A percentile compares a stretch with the other conserved stretches of the same genome.
These are phyloP conservation scores for Porcisia hertigi DNA, from an alignment of 208 protist genomes.

Conservation along the genomic window DNA sequence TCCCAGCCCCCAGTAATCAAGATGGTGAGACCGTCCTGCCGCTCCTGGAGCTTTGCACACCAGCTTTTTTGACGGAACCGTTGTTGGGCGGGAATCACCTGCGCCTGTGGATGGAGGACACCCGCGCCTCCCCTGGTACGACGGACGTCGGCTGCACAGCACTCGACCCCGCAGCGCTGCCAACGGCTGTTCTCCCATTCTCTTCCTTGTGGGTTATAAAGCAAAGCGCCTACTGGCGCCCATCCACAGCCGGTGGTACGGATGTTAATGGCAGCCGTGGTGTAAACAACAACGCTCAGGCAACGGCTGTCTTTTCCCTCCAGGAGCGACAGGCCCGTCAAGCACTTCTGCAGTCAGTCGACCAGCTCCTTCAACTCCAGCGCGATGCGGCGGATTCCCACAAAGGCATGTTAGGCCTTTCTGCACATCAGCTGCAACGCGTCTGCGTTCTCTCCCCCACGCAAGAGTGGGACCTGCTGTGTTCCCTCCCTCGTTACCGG, in stretches of 20 bases:
- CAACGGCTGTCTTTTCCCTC: constrained; percentile 32
- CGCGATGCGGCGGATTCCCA: constrained; percentile 9
- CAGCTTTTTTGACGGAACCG: constrained; percentile 59
- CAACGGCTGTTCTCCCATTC: constrained; percentile 52
- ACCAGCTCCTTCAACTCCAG: constrained; percentile 62
- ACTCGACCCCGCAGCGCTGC: not conserved
- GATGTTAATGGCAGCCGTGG: not conserved
- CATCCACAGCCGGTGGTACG: not conserved
- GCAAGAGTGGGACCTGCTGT: constrained; percentile 70
- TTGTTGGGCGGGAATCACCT: constrained; percentile 55
- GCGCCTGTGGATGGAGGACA: constrained; percentile 41
- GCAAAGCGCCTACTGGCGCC: constrained; percentile 45
- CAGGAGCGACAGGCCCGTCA: constrained; percentile 72
- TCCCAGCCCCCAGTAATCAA: not conserved
- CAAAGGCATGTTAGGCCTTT: not conserved
- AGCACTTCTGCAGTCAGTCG: constrained; percentile 51
- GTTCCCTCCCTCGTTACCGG: constrained; percentile 37
- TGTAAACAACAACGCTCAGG: not conserved
- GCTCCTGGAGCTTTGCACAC: constrained; percentile 29
- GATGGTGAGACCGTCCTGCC: not conserved
- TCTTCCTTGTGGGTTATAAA: constrained; percentile 60
- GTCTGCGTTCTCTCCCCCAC: constrained; percentile 26
- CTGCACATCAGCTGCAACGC: constrained; percentile 4
- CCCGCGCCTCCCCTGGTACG: constrained; percentile 22
- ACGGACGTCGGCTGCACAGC: not conserved